Conservation (phyloP, 2,329 filamentous ascomycete species). For the Alternaria brassicae region DNA sequence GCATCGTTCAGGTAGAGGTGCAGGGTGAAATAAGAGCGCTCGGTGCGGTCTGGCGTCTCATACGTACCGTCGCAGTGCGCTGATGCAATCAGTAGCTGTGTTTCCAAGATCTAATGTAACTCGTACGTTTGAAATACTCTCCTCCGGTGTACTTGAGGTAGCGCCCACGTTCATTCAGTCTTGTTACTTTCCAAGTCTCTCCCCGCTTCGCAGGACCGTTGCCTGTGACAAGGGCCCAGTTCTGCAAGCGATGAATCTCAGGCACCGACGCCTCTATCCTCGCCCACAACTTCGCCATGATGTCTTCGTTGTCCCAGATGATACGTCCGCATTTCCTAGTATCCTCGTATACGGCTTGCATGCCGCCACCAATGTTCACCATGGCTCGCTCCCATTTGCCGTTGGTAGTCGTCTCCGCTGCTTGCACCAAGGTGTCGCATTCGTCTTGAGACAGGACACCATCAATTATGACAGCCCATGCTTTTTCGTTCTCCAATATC, state of each 20-base stretch:
- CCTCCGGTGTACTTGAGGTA: slow-evolving; percentile 76
- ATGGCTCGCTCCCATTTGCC: slow-evolving; percentile 71
- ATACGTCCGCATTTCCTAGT: slow-evolving; percentile 77
- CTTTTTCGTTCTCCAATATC: slow-evolving; percentile 61
- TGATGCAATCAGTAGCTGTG: slow-evolving; percentile 26
- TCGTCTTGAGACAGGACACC: slow-evolving; percentile 68
- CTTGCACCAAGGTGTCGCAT: slow-evolving; percentile 56
- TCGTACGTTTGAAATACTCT: slow-evolving; percentile 70
- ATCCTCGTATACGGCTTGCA: slow-evolving; percentile 63
- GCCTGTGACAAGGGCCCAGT: slow-evolving; percentile 53
- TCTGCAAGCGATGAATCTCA: slow-evolving; percentile 56
- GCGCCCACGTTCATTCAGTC: slow-evolving; percentile 75
- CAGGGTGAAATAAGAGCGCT: slow-evolving; percentile 62
- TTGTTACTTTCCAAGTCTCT: slow-evolving; percentile 53
- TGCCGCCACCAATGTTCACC: slow-evolving; percentile 69
- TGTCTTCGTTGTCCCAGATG: slow-evolving; percentile 71
- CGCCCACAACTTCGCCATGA: slow-evolving; percentile 69
- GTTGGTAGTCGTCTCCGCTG: slow-evolving; percentile 40
- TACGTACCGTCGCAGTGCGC: slow-evolving; percentile 75
- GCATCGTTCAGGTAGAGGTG: slow-evolving; percentile 64
- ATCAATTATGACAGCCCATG: slow-evolving; percentile 69
- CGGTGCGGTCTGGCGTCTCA: slow-evolving; percentile 60
- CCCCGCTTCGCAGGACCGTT: slow-evolving; percentile 52
- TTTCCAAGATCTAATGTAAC: background rate
- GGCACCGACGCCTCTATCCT: slow-evolving; percentile 59